phyloP scores from a whole-genome alignment of 1,284 basidiomycete genomes.

The Rhodotorula sp. region DNA sequence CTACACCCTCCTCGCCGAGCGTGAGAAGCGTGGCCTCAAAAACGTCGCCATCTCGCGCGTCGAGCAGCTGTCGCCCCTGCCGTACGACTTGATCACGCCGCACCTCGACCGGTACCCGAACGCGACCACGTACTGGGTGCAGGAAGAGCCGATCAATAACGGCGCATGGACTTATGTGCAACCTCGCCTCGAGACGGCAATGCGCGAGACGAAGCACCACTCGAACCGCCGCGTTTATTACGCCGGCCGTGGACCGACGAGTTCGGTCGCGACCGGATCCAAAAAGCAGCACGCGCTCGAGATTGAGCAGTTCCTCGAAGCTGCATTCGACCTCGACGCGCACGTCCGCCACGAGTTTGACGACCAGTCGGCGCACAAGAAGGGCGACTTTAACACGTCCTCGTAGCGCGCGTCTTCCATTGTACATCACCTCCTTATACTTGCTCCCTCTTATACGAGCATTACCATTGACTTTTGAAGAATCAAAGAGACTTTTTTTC shows the following conservation, averaged over 20 bases:
- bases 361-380: slow-evolving; percentile 7
- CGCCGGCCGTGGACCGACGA: slow-evolving; percentile 24
- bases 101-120: slow-evolving; percentile 94
- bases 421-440: neutral
- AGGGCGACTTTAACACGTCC: neutral
- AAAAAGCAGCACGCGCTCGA: slow-evolving; percentile 41
- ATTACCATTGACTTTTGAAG: too few relatives aligned
- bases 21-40: slow-evolving; percentile 81
- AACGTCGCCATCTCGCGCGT: slow-evolving; percentile 88
- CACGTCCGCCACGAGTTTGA: slow-evolving; percentile 14
- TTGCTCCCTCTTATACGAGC: too few relatives aligned
- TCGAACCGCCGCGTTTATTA: slow-evolving; percentile 70
- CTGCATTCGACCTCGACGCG: slow-evolving; percentile 37
- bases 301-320: slow-evolving; percentile 37
- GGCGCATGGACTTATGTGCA: slow-evolving; percentile 76
- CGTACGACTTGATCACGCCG: slow-evolving; percentile 65
- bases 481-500: too few relatives aligned
- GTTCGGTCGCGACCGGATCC: slow-evolving; percentile 61
- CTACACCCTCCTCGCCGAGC: slow-evolving; percentile 80
- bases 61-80: slow-evolving; percentile 94
- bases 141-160: slow-evolving; percentile 47
- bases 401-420: neutral
- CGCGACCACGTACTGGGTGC: slow-evolving; percentile 44
- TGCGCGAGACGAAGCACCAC: slow-evolving; percentile 74
- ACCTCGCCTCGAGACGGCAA: slow-evolving; percentile 56